Percentiles rank a stretch among this genome's conserved stretches.
phyloP scores from a whole-genome alignment of 2,329 filamentous ascomycete genomes.

The Colletotrichum scovillei region DNA sequence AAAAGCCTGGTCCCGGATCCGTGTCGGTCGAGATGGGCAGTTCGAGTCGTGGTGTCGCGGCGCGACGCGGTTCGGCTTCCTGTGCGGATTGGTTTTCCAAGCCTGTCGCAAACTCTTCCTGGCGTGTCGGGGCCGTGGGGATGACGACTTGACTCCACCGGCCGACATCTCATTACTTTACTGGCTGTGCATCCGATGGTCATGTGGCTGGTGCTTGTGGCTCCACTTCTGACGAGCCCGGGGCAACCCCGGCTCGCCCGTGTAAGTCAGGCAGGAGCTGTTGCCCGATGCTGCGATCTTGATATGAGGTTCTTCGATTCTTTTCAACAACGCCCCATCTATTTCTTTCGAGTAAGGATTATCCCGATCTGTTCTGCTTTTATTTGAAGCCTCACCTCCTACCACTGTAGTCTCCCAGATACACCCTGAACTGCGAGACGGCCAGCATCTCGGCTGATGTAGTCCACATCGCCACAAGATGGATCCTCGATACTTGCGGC shows the following conservation, averaged over 20 bases:
- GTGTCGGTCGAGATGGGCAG: constrained; percentile 31
- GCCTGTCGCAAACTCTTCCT: constrained; percentile 38
- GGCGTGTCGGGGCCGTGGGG: constrained; percentile 13
- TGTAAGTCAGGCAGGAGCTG: constrained; percentile 32
- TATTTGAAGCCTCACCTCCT: neutral
- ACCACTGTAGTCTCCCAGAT: neutral
- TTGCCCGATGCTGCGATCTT: neutral
- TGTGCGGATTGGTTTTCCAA: constrained; percentile 36
- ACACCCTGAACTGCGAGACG: neutral
- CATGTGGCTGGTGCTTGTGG: constrained; percentile 12
- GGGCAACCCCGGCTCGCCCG: constrained; percentile 18
- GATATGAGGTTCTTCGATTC: neutral
- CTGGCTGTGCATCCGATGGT: constrained; percentile 2
- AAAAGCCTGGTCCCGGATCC: neutral
- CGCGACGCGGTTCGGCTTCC: constrained; percentile 32
- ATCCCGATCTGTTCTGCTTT: neutral
- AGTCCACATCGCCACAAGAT: neutral
- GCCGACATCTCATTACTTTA: constrained; percentile 6
- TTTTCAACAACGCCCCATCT: neutral
- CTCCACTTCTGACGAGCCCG: neutral
- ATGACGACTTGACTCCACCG: constrained; percentile 31
- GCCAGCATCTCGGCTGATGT: neutral
- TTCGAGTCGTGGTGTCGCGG: constrained; percentile 38
- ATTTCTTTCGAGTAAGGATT: neutral
- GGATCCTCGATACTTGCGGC: neutral